Evolutionary conservation across 768 basidiomycete genomes (phyloP).

Genomic region (Russula olivacea): DNA sequence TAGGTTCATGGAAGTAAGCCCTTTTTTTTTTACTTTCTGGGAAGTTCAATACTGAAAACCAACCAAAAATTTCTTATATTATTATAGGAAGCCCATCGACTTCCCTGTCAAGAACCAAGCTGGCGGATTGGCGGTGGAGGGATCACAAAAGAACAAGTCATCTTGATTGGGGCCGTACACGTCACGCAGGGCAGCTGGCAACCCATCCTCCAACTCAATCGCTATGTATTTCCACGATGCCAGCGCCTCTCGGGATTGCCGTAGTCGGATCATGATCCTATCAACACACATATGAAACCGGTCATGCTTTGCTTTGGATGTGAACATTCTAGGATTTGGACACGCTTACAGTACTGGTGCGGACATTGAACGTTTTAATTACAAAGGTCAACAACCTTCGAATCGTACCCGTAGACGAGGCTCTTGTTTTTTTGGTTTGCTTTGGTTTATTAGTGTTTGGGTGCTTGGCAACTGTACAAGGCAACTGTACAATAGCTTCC

Average conservation of each 20-base stretch:
- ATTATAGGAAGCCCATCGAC: background rate
- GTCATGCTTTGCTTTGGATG: no score
- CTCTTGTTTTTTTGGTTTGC: no score
- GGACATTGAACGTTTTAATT: no score
- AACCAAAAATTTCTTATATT: no score
- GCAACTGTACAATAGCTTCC: no score
- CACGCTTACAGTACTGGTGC: no score
- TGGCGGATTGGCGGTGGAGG: constrained; percentile 2
- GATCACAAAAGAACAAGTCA: constrained; percentile 2
- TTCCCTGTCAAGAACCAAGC: background rate
- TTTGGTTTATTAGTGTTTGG: no score
- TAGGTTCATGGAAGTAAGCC: constrained; percentile 14
- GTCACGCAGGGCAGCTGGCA: constrained; percentile 22
- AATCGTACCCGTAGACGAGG: no score
- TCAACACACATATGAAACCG: no score
- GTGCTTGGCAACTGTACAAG: no score
- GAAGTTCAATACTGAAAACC: background rate
- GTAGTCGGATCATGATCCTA: background rate
- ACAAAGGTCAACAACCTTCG: no score
- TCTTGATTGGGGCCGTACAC: constrained; percentile 5
- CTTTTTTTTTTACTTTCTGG: background rate
- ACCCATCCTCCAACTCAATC: constrained; percentile 17
- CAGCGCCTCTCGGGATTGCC: background rate
- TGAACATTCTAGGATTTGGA: no score
- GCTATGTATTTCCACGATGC: background rate